Evolutionary conservation across 2,329 filamentous ascomycete genomes (phyloP).

Genomic region (Claviceps sp.): DNA sequence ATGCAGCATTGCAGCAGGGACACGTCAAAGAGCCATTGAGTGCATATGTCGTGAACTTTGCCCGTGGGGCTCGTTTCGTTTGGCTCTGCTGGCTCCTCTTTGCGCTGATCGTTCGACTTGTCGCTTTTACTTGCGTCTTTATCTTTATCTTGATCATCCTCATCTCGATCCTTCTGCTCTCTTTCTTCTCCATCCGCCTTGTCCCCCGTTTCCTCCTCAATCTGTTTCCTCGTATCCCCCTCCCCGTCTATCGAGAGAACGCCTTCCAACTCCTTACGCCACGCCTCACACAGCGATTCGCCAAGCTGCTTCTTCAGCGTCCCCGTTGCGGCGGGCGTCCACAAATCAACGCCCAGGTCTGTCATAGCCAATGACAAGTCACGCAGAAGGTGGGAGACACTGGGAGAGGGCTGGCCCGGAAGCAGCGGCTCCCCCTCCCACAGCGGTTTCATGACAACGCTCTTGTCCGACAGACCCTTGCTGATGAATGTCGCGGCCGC

Average conservation of each 20-base stretch:
- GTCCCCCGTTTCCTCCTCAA: conserved; percentile 6
- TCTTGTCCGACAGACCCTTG: conserved; percentile 28
- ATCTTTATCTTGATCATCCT: not conserved
- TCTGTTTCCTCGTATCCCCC: not conserved
- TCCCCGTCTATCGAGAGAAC: conserved; percentile 8
- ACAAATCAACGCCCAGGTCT: conserved; percentile 60
- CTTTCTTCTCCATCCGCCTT: conserved; percentile 4
- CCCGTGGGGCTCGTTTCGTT: conserved; percentile 6
- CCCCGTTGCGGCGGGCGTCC: conserved; percentile 56
- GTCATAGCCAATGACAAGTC: conserved; percentile 55
- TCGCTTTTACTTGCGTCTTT: not conserved
- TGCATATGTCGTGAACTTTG: conserved; percentile 32
- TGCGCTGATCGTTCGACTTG: conserved; percentile 1
- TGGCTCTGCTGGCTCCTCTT: not conserved
- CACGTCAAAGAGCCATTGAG: conserved; percentile 51
- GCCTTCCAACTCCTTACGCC: conserved; percentile 29
- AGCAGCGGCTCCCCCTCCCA: conserved; percentile 71
- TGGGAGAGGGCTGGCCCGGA: conserved; percentile 66
- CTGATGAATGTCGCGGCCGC: conserved; percentile 35
- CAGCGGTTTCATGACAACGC: conserved; percentile 48
- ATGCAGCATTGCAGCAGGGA: conserved; percentile 36
- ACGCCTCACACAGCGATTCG: conserved; percentile 34
- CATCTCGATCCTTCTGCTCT: not conserved
- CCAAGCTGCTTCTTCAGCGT: conserved; percentile 47
- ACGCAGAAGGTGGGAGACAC: conserved; percentile 58